Conservation (phyloP, 257 asterid species). For the Petunia axillaris region DNA sequence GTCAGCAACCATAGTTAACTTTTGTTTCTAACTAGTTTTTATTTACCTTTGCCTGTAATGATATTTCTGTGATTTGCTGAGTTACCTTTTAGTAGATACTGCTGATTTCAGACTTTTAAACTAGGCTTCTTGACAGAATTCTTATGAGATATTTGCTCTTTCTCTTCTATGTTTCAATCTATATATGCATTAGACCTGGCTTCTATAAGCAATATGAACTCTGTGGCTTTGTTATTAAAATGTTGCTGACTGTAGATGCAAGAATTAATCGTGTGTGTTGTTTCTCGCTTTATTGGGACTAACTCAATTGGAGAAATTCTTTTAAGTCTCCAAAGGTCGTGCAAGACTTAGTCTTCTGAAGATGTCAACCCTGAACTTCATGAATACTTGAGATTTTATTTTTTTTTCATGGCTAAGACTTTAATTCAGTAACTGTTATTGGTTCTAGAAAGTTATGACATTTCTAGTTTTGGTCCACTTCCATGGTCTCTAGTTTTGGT, state of each 20-base stretch:
- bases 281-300: background rate
- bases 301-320: background rate
- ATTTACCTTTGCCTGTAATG: background rate
- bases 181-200: background rate
- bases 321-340: background rate
- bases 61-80: background rate
- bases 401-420: background rate
- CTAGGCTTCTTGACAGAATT: background rate
- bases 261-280: background rate
- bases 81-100: background rate
- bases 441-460: background rate
- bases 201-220: background rate
- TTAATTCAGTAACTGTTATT: too few relatives aligned
- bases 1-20: background rate
- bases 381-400: too few relatives aligned
- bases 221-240: background rate
- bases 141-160: background rate
- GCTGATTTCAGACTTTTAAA: background rate
- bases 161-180: background rate
- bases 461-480: too few relatives aligned
- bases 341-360: too few relatives aligned
- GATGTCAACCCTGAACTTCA: too few relatives aligned
- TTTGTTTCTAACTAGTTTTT: slow-evolving; percentile 6
- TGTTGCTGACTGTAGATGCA: background rate
- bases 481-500: too few relatives aligned